Conservation (phyloP, 495 filamentous ascomycete species). For the Penicillium malachiteum region DNA sequence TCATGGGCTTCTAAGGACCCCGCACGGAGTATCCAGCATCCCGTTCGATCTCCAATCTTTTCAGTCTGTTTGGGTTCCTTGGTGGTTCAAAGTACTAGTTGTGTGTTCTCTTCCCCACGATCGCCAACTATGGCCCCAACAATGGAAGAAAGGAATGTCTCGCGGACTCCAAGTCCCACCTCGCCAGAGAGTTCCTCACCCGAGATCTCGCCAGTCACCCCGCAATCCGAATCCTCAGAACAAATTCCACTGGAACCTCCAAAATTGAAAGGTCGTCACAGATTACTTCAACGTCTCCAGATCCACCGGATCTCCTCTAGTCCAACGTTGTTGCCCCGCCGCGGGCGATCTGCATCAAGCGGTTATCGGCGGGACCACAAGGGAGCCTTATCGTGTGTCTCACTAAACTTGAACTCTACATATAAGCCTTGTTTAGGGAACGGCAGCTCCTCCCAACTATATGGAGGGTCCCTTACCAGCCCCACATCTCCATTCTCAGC, state of each 20-base stretch:
- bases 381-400: constrained; percentile 84
- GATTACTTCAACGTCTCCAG: constrained; percentile 75
- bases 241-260: constrained; percentile 51
- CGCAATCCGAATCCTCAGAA: constrained; percentile 29
- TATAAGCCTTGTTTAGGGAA: constrained; percentile 53
- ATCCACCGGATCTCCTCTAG: constrained; percentile 92
- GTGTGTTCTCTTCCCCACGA: not conserved
- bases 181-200: constrained; percentile 29
- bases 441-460: constrained; percentile 60
- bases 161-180: constrained; percentile 4
- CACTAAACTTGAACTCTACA: constrained; percentile 58
- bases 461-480: constrained; percentile 58
- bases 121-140: constrained; percentile 23
- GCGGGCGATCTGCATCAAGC: constrained; percentile 55
- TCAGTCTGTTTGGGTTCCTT: not conserved
- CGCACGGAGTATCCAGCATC: not conserved
- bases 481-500: constrained; percentile 58
- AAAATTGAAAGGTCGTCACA: constrained; percentile 72
- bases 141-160: no score
- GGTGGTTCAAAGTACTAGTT: not conserved
- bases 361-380: constrained; percentile 64
- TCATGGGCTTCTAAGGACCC: constrained; percentile 12
- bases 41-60: not conserved
- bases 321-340: constrained; percentile 67
- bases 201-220: constrained; percentile 28